phyloP scores from a whole-genome alignment of 345 rosid genomes.

The Ricinus communis region DNA sequence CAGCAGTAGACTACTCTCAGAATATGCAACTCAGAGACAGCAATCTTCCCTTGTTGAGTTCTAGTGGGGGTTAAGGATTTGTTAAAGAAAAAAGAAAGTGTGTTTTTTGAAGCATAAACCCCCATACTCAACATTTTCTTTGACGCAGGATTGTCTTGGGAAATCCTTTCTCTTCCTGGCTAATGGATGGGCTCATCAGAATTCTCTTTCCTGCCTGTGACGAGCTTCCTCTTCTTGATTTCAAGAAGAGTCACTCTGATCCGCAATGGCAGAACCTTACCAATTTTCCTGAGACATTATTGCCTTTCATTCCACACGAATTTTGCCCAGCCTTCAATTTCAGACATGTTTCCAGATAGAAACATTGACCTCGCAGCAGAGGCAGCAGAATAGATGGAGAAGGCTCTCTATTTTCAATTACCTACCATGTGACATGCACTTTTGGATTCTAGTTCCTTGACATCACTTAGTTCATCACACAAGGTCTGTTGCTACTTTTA shows the following conservation, averaged over 20 bases:
- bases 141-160: slow-evolving; percentile 86
- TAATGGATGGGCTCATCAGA: slow-evolving; percentile 67
- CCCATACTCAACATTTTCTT: slow-evolving; percentile 89
- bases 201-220: slow-evolving; percentile 56
- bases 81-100: slow-evolving; percentile 34
- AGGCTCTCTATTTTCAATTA: slow-evolving; percentile 63
- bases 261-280: slow-evolving; percentile 64
- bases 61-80: slow-evolving; percentile 48
- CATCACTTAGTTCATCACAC: slow-evolving; percentile 68
- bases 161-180: slow-evolving; percentile 53
- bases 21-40: slow-evolving; percentile 19
- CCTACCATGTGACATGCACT: slow-evolving; percentile 72
- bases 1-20: slow-evolving; percentile 16
- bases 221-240: slow-evolving; percentile 68
- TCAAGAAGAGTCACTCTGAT: slow-evolving; percentile 58
- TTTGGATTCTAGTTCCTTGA: slow-evolving; percentile 87
- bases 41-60: slow-evolving; percentile 45
- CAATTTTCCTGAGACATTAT: slow-evolving; percentile 56
- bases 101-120: slow-evolving; percentile 52
- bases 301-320: slow-evolving; percentile 73
- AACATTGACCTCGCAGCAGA: slow-evolving; percentile 74
- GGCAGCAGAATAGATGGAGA: slow-evolving; percentile 65
- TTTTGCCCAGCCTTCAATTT: slow-evolving; percentile 63
- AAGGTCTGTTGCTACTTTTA: slow-evolving; percentile 91
- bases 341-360: slow-evolving; percentile 68